Base-by-base conservation (phyloP, 2,329 filamentous ascomycete genomes). In the Trematosphaeria pertusa region DNA sequence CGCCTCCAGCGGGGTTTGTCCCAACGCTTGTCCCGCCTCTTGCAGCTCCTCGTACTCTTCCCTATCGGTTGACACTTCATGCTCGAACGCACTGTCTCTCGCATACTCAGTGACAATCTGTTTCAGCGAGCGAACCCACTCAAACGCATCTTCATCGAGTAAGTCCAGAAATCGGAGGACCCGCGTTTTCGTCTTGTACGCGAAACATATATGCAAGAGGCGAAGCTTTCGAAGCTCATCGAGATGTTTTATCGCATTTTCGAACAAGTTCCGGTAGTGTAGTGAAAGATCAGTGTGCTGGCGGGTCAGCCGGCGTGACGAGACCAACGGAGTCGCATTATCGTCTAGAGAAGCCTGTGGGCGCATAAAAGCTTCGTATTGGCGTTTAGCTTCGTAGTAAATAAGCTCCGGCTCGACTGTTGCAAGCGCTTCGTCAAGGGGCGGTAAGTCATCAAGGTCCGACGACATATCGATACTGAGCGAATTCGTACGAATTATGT, bases 311-410 rank as follows among this genome's bases (percentile, higher is more conserved):
- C 18, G 15, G 15, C 14, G 24, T n/a, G 20, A 34, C 21, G 15
- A 14, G 22, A 11, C 22, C 2, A n/a, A 17, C 5, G 18, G 3
- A 14, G 4, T 20, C 10, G 35, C 14, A 8, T 14, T 20, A 12
- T 5, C 10, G 19, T 30, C 3, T 20, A 28, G 19, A 46, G 26
- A 2, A 45, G 43, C n/a, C n/a, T n/a, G n/a, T n/a, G n/a, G n/a
- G n/a, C n/a, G n/a, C n/a, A n/a, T n/a, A n/a, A n/a, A n/a, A 7
- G 48, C 36, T n/a, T 52, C 48, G 38, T 42, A 50, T 37, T 52
- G 49, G 4, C 38, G 45, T 33, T 47, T 49, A 7, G 45, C 49
- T 26, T 56, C 50, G n/a, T 9, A 2, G 36, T 46, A 50, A 15
- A 56, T 46, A 24, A 41, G 30, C 5, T 39, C 11, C 3, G 28